Base-by-base conservation (phyloP, 2,329 filamentous ascomycete species). In the Sclerotiophoma versabilis region DNA sequence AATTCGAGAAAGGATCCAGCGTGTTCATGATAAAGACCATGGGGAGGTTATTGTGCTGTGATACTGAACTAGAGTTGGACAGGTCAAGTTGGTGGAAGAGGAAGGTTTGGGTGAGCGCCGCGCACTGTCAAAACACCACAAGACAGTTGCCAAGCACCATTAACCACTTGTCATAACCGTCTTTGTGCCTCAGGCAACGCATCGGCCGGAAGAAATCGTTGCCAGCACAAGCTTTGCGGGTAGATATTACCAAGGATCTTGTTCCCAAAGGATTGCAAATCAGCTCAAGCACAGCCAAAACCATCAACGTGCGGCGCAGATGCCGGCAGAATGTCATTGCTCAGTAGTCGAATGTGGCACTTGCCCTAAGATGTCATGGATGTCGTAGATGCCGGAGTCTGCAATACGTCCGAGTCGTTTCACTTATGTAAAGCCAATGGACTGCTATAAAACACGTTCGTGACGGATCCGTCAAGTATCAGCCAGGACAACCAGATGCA, bases 191-290 rank as follows among this genome's bases (percentile, higher is more conserved):
- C 20, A 68, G 64, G 67, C 63, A 36, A 33, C 26, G 54, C 30
- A 45, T 48, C 47, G 27, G 47, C 34, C 38, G 41, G 25, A 42
- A 47, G 52, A 67, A 63, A 58, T 54, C 57, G 38, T 48, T 64
- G 58, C 57, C 62, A 59, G 58, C 52, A 65, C 63, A 63, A 52
- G 43, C 49, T 59, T 57, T 49, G 47, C 47, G 49, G 49, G 49
- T 53, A 36, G 49, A 19, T 34, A 30, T 23, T 23, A 53, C 46
- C 53, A 56, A 61, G 58, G 33, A 17, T 49, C 36, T 50, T 46
- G 37, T 55, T 62, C 57, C 46, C 44, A 46, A 59, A 45, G 50
- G 57, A 64, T 65, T 54, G 60, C 63, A 68, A 60, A 68, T 69
- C 62, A 55, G 59, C 32, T 45, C 27, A 45, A 57, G 45, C 32